These are phyloP conservation scores for Eragrostis tef DNA, from an alignment of 202 grass and related monocot species.

Conservation along the genomic window DNA sequence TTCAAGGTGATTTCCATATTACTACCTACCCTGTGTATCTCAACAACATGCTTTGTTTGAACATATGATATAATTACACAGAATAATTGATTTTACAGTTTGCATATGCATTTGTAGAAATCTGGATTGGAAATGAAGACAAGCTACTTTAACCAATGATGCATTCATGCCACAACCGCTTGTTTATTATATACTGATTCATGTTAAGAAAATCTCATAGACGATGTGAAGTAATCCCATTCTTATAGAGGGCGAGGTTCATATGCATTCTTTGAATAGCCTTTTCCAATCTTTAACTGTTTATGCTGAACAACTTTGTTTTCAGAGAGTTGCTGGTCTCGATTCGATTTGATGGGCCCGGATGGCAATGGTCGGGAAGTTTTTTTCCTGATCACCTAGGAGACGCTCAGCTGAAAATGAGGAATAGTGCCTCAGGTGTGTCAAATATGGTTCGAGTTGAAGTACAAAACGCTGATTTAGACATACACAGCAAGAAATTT, in stretches of 20 bases:
- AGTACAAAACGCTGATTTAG: slow-evolving; percentile 91
- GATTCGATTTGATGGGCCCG: slow-evolving; percentile 86
- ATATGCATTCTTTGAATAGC: slow-evolving; percentile 26
- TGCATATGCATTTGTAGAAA: slow-evolving; percentile 24
- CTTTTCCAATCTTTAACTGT: slow-evolving; percentile 39
- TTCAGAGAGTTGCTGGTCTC: slow-evolving; percentile 92
- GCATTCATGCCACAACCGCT: slow-evolving; percentile 15
- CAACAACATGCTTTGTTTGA: slow-evolving; percentile 32
- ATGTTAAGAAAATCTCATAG: background rate
- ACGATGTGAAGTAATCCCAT: slow-evolving; percentile 13
- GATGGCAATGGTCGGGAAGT: slow-evolving; percentile 97
- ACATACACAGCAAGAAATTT: slow-evolving; percentile 53
- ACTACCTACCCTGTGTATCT: slow-evolving; percentile 41
- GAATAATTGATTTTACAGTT: slow-evolving; percentile 12
- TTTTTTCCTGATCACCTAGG: slow-evolving; percentile 86
- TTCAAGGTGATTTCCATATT: slow-evolving; percentile 60
- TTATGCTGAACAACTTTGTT: slow-evolving; percentile 46
- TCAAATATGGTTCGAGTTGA: slow-evolving; percentile 97
- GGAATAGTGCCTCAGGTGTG: slow-evolving; percentile 76
- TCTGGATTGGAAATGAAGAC: slow-evolving; percentile 37
- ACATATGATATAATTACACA: slow-evolving; percentile 28
- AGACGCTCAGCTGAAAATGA: slow-evolving; percentile 96
- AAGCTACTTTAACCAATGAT: slow-evolving; percentile 24
- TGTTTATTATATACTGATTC: slow-evolving; percentile 13
- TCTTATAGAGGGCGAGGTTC: slow-evolving; percentile 33